Base-by-base conservation (phyloP, 371 early-diverging fungal genomes). In the Nematocida sp. region DNA sequence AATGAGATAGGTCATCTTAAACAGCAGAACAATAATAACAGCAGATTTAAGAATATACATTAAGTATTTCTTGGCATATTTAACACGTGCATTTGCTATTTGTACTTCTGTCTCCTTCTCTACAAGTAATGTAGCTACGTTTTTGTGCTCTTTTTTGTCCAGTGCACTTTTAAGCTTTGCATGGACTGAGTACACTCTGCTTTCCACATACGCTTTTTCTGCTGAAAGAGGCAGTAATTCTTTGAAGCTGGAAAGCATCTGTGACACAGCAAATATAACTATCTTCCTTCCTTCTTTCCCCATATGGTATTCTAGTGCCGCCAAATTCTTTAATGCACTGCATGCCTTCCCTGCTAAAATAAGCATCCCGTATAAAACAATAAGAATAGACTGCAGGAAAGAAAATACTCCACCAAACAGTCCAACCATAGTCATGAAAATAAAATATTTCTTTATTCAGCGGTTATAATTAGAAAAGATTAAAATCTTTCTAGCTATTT, bases 361-460 rank as follows among this genome's bases (percentile, higher is more conserved):
- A 64, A 64, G 64, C 64, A 64, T 0, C 39, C 13, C 39, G 45
- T 64, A 64, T 27, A 64, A 11, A 39, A 64, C 11, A 27, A 39
- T 13, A 9, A 27, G n/a, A 64, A 64, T 13, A 45, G 23, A 64
- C 45, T n/a, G 13, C 15, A 7, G 42, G 11, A 42, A 33, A 42
- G 64, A 40, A 64, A 64, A 64, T 7, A 64, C 13, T 1, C 42
- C 33, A 33, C 42, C 44, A 15, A 13, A 33, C 6, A 45, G 42
- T 3, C 42, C 27, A 13, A 20, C 23, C 39, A 64, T 18, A 64
- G 11, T 1, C 58, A 58, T 23, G 27, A 64, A 64, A 64, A 15
- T 40, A 64, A 64, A 64, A 64, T 64, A 64, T 64, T 64, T 42
- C 64, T 64, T 64, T 64, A 58, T 58, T 58, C 7, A 58, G 11